Evolutionary conservation across 441 rosid species (phyloP).

Genomic region (Arabidopsis hybrid): DNA sequence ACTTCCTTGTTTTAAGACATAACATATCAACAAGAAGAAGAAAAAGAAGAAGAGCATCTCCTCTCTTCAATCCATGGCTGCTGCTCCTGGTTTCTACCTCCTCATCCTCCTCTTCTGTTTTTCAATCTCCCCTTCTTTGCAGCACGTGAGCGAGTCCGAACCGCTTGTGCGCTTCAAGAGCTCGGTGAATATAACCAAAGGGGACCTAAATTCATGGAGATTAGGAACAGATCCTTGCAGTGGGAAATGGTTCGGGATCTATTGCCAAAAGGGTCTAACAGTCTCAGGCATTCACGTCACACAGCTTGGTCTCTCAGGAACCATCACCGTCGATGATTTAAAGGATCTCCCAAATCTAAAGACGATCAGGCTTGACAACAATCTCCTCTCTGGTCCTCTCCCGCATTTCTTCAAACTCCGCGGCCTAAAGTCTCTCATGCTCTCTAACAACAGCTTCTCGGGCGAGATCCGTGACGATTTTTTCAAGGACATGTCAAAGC

Average conservation of each 20-base stretch:
- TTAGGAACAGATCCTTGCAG: constrained; percentile 59
- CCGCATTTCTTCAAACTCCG: constrained; percentile 68
- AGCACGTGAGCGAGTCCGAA: constrained; percentile 34
- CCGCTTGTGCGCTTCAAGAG: constrained; percentile 40
- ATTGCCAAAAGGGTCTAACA: constrained; percentile 54
- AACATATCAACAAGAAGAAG: constrained; percentile 23
- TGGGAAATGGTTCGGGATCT: constrained; percentile 63
- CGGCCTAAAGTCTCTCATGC: constrained; percentile 57
- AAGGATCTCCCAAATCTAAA: constrained; percentile 53
- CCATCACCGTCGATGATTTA: constrained; percentile 54
- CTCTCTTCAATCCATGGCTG: constrained; percentile 38
- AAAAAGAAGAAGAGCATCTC: constrained; percentile 25
- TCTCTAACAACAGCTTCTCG: constrained; percentile 61
- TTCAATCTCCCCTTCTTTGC: constrained; percentile 35
- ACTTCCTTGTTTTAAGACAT: constrained; percentile 25
- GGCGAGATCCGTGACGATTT: constrained; percentile 61
- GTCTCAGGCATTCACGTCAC: constrained; percentile 69
- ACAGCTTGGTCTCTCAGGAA: constrained; percentile 59
- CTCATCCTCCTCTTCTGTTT: constrained; percentile 22
- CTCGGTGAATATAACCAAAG: constrained; percentile 41
- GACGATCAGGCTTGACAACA: constrained; percentile 63
- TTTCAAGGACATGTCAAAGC: constrained; percentile 59
- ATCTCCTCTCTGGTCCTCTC: constrained; percentile 65
- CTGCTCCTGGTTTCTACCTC: constrained; percentile 22
- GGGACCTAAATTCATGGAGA: constrained; percentile 61